Evolutionary conservation across 805 yeast species (phyloP), one percentile per base, ranked within the genome.

Genomic region (Wickerhamomyces sydowiorum): DNA sequence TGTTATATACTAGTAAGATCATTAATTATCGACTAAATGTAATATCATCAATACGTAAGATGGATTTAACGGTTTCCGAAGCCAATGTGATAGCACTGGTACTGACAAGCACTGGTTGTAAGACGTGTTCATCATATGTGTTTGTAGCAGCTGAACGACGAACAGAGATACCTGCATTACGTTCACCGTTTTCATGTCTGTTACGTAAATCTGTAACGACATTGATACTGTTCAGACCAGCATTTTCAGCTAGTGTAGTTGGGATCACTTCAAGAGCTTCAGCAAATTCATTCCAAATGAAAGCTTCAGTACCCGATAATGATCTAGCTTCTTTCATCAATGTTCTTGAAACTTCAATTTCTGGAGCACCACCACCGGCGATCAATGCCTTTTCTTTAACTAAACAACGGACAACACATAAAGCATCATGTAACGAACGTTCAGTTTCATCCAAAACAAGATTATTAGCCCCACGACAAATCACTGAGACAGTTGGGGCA

Each of bases 361-460:
- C 99, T 36, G 98, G 96, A 6, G 99, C 98, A 56, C 98, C 99
- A 49, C 99, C 99, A 55, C 99, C 99, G 13, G 98, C 96, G 67
- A 93, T 89, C 59, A 96, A 86, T 55, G 91, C 80, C 15, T 96
- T 86, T 56, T 88, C 95, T 53, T 77, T 80, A 85, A 61, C 95
- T 70, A 48, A 84, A 73, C 42, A 88, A 95, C 18, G 96, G 89
- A 86, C 49, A 86, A 75, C 41, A 75, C 99, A 93, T 44, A 93
- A 74, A 0, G 99, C 98, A 65, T 93, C 99, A 59, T 93, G 99
- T 49, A 93, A 70, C 3, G 98, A 90, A 67, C 99, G 82, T 62
- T 93, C 99, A 30, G 98, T 81, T 69, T 93, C 99, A 65, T 93
- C 99, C 44, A 93, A 70, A 40, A 91, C 82, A 68, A 88, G 76